Evolutionary conservation across 768 basidiomycete species (phyloP).

Genomic region (Tricholoma matsutake): DNA sequence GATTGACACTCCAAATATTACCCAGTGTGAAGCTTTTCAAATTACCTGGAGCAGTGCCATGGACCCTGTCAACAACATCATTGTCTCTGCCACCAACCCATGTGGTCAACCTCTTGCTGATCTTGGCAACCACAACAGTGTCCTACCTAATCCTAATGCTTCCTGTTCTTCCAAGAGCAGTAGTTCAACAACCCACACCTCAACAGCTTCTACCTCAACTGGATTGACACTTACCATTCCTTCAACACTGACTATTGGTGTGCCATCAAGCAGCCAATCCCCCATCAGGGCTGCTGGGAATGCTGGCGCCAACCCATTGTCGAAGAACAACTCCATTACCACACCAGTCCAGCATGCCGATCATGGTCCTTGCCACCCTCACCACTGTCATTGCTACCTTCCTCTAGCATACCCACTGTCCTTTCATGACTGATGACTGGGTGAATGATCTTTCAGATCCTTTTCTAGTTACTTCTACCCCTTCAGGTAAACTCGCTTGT

Average conservation of each 20-base stretch:
- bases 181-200: conserved; percentile 5
- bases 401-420: conserved; percentile 29
- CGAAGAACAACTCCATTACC: conserved; percentile 31
- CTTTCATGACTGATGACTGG: conserved; percentile 14
- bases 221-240: conserved; percentile 21
- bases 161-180: conserved; percentile 32
- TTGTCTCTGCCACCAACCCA: conserved; percentile 48
- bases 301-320: conserved; percentile 37
- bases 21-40: conserved; percentile 50
- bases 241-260: conserved; percentile 13
- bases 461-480: too few species aligned
- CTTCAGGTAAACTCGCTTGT: too few species aligned
- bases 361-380: conserved; percentile 40
- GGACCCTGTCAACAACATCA: conserved; percentile 56
- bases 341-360: conserved; percentile 39
- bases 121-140: conserved; percentile 50
- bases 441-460: conserved; percentile 12
- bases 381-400: conserved; percentile 35
- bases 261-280: conserved; percentile 5
- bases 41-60: conserved; percentile 50
- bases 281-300: conserved; percentile 45
- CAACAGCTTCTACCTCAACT: too few species aligned
- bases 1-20: conserved; percentile 48
- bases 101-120: conserved; percentile 59
- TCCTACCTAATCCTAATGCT: conserved; percentile 33